Base-by-base conservation (phyloP, 2,329 filamentous ascomycete genomes). In the Elsinoe australis region DNA sequence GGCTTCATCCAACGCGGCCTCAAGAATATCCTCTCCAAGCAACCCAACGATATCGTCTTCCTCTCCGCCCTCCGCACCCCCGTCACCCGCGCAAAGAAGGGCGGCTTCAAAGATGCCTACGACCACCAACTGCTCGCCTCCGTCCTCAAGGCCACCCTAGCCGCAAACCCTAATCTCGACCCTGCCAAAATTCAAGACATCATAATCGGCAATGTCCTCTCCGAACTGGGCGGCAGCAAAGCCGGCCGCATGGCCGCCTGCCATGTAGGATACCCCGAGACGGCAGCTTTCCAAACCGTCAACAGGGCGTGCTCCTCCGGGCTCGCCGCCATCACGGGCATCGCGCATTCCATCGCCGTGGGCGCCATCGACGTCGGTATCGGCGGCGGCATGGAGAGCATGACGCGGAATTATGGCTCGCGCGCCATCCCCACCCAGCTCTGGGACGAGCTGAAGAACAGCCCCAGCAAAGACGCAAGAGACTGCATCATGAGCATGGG, bases 401-500 rank as follows among this genome's bases (percentile, higher is more conserved):
- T 95, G 89, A 94, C 87, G 54, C 71, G 83, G 55, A 95, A 95
- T 68, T 95, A 95, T 67, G 88, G 82, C 45, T 79, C 73, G 19
- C 73, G 80, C 50, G 89, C 89, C n/a, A 92, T 95, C 34, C 89
- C 89, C 0, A 82, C 80, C 0, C 78, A 87, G 54, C 67, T 87
- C 8, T 95, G 87, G 87, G 80, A 83, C 0, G 80, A 76, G 45
- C 69, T 95, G 52, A 78, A 71, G 57, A 75, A 83, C 1, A 80
- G 75, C 3, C 66, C 69, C 1, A 74, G 76, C 7, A 74, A 83
- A 59, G 82, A 94, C 54, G 85, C 85, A 3, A 71, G 76, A 33
- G 89, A 95, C 63, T 95, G 89, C 64, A 79, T 95, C 62, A 94
- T 95, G 89, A 80, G 82, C 56, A 95, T 95, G 89, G 89, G 89